Evolutionary conservation across 148 eudicot species (phyloP).

Genomic region (Camellia granthamiana): DNA sequence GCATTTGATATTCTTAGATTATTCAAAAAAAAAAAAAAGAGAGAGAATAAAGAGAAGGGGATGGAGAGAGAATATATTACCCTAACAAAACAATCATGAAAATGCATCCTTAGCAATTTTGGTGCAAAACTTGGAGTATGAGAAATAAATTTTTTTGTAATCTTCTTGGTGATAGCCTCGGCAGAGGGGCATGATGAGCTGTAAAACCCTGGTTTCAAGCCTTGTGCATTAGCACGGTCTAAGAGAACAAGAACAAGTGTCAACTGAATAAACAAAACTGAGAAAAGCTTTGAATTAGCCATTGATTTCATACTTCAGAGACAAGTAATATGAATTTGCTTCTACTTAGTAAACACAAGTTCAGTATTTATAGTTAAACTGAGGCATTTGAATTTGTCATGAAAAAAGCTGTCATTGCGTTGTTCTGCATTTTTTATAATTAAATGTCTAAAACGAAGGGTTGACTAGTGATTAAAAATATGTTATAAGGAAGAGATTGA

Average conservation of each 20-base stretch:
- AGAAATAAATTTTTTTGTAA: constrained; percentile 26
- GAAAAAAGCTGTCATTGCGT: too few species aligned
- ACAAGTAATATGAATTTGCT: too few species aligned
- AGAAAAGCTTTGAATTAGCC: background rate
- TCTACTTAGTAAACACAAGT: too few species aligned
- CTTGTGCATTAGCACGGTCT: background rate
- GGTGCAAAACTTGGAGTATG: constrained; percentile 39
- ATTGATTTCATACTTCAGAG: background rate
- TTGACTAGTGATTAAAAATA: too few species aligned
- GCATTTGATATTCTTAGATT: background rate
- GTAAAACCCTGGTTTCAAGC: constrained; percentile 26
- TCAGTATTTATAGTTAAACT: too few species aligned
- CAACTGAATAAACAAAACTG: background rate
- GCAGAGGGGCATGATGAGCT: constrained; percentile 36
- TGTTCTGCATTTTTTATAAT: too few species aligned
- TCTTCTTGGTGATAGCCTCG: constrained; percentile 28
- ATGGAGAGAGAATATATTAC: constrained; percentile 19
- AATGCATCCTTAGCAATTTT: constrained; percentile 47
- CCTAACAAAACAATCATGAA: constrained; percentile 63
- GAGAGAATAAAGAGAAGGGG: background rate
- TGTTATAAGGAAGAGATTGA: too few species aligned
- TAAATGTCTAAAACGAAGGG: too few species aligned
- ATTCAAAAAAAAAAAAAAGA: too few species aligned
- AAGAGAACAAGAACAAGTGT: background rate
- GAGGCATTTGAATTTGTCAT: too few species aligned